phyloP scores from a whole-genome alignment of 305 asterid species.

The Euphrasia arctica region DNA sequence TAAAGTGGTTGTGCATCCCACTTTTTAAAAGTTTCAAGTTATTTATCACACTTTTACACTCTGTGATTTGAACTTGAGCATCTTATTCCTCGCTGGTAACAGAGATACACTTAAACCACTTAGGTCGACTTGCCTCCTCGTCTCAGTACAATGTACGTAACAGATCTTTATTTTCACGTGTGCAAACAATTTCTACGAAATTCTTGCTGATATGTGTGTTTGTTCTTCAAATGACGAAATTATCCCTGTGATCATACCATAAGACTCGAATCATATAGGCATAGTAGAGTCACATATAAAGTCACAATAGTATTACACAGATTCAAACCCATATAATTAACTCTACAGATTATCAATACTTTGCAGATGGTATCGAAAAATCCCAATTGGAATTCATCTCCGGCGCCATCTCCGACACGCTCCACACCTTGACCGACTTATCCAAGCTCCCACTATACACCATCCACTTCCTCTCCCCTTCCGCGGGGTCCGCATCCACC shows the following conservation, averaged over 20 bases:
- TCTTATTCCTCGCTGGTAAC: no score
- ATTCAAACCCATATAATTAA: conserved; percentile 1
- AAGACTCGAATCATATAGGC: conserved; percentile 11
- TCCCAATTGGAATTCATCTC: conserved; percentile 32
- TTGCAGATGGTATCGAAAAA: conserved; percentile 25
- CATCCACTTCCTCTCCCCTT: conserved; percentile 53
- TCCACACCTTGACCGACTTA: conserved; percentile 88
- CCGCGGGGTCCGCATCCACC: conserved; percentile 49
- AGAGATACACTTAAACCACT: no score
- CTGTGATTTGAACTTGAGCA: no score
- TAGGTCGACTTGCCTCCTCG: no score
- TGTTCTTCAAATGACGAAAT: background rate
- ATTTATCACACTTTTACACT: no score
- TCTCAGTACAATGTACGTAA: no score
- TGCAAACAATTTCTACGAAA: no score
- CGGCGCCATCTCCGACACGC: conserved; percentile 60
- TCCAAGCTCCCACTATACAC: conserved; percentile 90
- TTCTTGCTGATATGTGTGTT: no score
- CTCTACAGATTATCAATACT: conserved; percentile 28
- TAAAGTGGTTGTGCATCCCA: background rate
- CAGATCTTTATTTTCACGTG: no score
- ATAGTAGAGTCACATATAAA: background rate
- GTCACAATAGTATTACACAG: conserved; percentile 12
- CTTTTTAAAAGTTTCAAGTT: background rate
- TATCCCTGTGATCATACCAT: background rate